A percentile compares a stretch with the other conserved stretches of the same genome.
Evolutionary conservation across 208 protist genomes (phyloP).

Genomic region (Leishmania mexicana): DNA sequence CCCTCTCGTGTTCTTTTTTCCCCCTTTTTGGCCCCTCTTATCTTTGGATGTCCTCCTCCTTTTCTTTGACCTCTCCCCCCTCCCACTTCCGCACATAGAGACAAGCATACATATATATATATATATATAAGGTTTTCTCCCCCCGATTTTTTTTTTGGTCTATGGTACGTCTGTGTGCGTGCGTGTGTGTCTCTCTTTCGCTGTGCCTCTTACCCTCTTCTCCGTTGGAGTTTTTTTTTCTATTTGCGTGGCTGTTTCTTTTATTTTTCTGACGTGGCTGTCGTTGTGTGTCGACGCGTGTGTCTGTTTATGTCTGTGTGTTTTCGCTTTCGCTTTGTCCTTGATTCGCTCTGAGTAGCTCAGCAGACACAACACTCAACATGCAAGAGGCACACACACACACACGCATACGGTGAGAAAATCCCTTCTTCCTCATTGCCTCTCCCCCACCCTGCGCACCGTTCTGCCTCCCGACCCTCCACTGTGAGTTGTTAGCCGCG

Average conservation of each 20-base stretch:
- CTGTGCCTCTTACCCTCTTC: background rate
- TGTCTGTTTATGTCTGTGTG: constrained; percentile 2
- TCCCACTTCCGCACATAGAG: background rate
- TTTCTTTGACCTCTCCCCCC: background rate
- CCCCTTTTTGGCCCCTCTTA: background rate
- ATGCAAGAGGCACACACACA: background rate
- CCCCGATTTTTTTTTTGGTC: background rate
- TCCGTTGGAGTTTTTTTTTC: background rate
- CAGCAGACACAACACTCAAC: background rate
- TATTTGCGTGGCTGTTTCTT: background rate
- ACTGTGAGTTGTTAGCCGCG: background rate
- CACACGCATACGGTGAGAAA: background rate
- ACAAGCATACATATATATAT: background rate
- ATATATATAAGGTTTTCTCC: background rate
- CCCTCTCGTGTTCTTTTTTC: background rate
- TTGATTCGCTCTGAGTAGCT: background rate
- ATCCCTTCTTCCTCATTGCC: background rate
- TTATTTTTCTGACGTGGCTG: background rate
- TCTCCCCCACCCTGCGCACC: background rate
- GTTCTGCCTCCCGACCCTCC: background rate
- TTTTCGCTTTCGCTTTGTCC: constrained; percentile 10
- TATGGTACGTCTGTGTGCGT: background rate
- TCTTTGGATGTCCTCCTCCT: background rate
- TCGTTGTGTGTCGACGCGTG: background rate
- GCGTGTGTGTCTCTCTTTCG: background rate